A percentile compares a stretch with the other conserved stretches of the same genome.
Conservation (phyloP, 2,329 filamentous ascomycete species). For the Trichophyton simii region DNA sequence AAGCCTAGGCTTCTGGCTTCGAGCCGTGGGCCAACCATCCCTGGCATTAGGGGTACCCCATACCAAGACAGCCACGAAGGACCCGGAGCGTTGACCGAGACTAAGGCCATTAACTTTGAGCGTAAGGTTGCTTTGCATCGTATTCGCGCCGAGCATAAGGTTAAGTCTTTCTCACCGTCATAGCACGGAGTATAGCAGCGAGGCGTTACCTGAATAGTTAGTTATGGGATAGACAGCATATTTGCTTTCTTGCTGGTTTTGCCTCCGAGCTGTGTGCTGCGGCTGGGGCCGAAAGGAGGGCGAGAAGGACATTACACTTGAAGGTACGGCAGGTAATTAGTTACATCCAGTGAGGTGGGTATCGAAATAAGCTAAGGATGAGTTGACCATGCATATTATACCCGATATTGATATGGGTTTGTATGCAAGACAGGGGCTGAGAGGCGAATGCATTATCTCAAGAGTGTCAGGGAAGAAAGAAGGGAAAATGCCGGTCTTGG, state of each 20-base stretch:
- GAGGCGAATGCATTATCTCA: no score
- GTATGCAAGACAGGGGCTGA: not conserved
- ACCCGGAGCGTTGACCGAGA: not conserved
- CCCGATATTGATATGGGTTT: not conserved
- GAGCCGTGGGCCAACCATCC: no score
- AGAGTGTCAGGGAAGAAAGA: no score
- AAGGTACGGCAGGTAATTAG: no score
- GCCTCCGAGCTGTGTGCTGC: not conserved
- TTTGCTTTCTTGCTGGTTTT: no score
- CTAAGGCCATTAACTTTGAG: not conserved
- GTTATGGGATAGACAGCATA: no score
- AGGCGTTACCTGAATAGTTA: no score
- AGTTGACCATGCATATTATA: not conserved
- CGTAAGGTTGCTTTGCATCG: not conserved
- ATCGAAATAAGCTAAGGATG: not conserved
- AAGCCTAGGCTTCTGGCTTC: no score
- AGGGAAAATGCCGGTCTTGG: no score
- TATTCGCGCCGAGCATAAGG: not conserved
- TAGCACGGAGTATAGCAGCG: not conserved
- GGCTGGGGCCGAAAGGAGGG: not conserved
- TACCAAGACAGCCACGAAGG: not conserved
- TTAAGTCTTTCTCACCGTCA: not conserved
- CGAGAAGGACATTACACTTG: not conserved
- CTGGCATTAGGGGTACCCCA: not conserved
- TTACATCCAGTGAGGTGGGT: no score